A percentile compares a stretch with the other conserved stretches of the same genome.
Conservation (phyloP, 1,284 basidiomycete species). For the Megacollybia platyphylla region DNA sequence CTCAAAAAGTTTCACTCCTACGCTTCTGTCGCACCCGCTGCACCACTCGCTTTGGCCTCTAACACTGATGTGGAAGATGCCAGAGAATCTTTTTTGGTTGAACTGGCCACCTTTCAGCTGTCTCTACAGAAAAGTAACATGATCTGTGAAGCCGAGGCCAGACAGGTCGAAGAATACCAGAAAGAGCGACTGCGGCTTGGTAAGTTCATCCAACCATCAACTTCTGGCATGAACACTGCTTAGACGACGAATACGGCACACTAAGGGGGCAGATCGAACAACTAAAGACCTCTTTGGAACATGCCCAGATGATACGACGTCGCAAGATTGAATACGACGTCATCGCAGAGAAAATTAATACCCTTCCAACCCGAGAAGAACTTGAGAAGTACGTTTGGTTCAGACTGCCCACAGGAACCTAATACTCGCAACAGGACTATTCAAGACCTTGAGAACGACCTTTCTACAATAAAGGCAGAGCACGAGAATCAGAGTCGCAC, state of each 20-base stretch:
- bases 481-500: conserved; percentile 58
- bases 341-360: conserved; percentile 70
- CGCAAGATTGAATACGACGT: conserved; percentile 77
- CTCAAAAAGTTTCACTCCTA: conserved; percentile 71
- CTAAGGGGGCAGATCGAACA: conserved; percentile 60
- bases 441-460: conserved; percentile 58
- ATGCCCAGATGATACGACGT: conserved; percentile 59
- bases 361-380: conserved; percentile 62
- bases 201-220: conserved; percentile 19
- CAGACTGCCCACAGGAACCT: not conserved
- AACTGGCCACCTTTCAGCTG: conserved; percentile 62
- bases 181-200: conserved; percentile 58
- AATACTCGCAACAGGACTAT: conserved; percentile 38
- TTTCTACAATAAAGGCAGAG: conserved; percentile 57
- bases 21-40: conserved; percentile 34
- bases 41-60: conserved; percentile 17
- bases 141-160: conserved; percentile 69
- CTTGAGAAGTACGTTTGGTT: conserved; percentile 44
- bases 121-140: conserved; percentile 62
- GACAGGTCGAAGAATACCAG: conserved; percentile 73
- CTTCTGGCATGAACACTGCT: not conserved
- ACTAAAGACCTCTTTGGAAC: conserved; percentile 60
- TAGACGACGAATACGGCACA: conserved; percentile 58
- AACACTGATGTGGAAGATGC: conserved; percentile 48
- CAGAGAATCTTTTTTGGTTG: conserved; percentile 63